Conservation (phyloP, 768 basidiomycete genomes). For the Russula sp. region DNA sequence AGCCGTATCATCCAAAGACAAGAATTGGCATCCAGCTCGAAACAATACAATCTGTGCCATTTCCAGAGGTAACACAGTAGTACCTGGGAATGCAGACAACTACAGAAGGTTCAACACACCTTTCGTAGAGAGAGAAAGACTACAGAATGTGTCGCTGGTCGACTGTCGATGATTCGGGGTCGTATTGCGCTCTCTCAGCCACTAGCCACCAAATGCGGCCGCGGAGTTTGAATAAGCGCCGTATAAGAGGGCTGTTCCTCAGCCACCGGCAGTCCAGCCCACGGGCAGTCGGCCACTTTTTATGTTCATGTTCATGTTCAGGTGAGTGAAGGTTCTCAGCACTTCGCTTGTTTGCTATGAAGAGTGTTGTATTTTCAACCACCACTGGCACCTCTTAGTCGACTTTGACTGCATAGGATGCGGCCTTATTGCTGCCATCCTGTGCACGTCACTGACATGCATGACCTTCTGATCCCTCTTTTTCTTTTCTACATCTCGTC, state of each 20-base stretch:
- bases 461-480: slow-evolving; percentile 46
- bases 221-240: slow-evolving; percentile 11
- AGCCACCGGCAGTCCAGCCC: too few species aligned
- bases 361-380: slow-evolving; percentile 76
- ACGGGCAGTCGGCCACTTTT: too few species aligned
- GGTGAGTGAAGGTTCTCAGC: slow-evolving; percentile 15
- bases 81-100: too few species aligned
- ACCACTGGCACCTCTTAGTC: slow-evolving; percentile 90
- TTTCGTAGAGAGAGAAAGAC: not conserved
- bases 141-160: not conserved
- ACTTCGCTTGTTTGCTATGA: slow-evolving; percentile 39
- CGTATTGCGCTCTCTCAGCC: not conserved
- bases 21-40: slow-evolving; percentile 19
- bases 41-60: not conserved
- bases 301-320: not conserved
- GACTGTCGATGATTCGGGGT: slow-evolving; percentile 2
- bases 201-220: not conserved
- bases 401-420: slow-evolving; percentile 47
- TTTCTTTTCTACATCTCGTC: not conserved
- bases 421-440: slow-evolving; percentile 29
- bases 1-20: slow-evolving; percentile 12
- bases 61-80: not conserved
- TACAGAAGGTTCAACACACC: slow-evolving; percentile 7
- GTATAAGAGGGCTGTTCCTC: not conserved
- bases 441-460: slow-evolving; percentile 71